Percentiles rank a stretch among this genome's conserved stretches.
Conservation (phyloP, 139 green algal species). For the Micromonas commoda region DNA sequence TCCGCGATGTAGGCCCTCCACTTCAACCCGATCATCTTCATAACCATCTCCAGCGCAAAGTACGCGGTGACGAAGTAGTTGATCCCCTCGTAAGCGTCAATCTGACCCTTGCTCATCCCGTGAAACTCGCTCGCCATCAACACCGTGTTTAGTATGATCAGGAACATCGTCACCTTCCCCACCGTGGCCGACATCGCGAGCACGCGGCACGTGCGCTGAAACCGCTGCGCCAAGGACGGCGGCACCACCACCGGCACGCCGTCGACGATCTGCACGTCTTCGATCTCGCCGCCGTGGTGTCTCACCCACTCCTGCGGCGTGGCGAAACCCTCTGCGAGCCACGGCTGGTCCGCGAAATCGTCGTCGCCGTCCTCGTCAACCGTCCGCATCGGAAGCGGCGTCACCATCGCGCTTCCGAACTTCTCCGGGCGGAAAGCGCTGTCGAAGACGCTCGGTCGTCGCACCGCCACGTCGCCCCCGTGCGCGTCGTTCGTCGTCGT, state of each 20-base stretch:
- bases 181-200: neutral
- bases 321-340: neutral
- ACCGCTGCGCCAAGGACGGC: neutral
- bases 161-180: neutral
- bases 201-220: neutral
- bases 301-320: neutral
- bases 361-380: neutral
- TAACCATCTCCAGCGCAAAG: conserved; percentile 36
- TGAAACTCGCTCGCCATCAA: conserved; percentile 33
- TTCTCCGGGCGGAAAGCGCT: too few relatives aligned
- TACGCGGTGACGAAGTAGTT: conserved; percentile 30
- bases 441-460: too few relatives aligned
- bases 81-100: neutral
- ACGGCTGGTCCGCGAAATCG: neutral
- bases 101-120: conserved; percentile 23
- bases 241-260: neutral
- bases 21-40: conserved; percentile 32
- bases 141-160: conserved; percentile 21
- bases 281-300: neutral
- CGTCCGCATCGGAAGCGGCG: neutral
- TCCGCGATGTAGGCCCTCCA: conserved; percentile 24
- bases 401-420: neutral
- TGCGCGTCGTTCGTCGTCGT: too few relatives aligned
- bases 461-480: too few relatives aligned
- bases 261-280: neutral